Evolutionary conservation across 768 basidiomycete species (phyloP).

Genomic region (Amanita thiersii): DNA sequence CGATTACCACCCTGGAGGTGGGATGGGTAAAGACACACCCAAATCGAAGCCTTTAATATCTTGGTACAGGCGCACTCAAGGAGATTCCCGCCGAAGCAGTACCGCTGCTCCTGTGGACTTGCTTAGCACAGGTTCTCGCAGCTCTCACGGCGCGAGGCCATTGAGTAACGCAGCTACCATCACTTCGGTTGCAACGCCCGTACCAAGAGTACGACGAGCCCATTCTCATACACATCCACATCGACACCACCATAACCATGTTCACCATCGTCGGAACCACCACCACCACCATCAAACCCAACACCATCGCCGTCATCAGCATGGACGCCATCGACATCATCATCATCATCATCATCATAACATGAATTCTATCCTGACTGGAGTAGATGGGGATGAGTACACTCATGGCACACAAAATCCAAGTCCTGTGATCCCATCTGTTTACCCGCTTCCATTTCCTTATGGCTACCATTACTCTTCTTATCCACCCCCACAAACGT

Average conservation of each 20-base stretch:
- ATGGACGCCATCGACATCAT: slow-evolving; percentile 1
- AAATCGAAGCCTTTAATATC: slow-evolving; percentile 22
- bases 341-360: slow-evolving; percentile 9
- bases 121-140: slow-evolving; percentile 21
- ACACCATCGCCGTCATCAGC: slow-evolving; percentile 13
- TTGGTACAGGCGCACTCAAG: slow-evolving; percentile 23
- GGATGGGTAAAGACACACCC: slow-evolving; percentile 9
- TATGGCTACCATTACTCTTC: slow-evolving; percentile 7
- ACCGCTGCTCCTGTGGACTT: slow-evolving; percentile 22
- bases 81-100: slow-evolving; percentile 15
- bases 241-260: slow-evolving; percentile 16
- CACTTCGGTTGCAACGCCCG: slow-evolving; percentile 13
- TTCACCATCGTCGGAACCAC: slow-evolving; percentile 15
- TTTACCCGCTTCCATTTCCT: slow-evolving; percentile 20
- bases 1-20: slow-evolving; percentile 32
- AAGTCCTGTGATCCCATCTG: slow-evolving; percentile 18
- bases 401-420: slow-evolving; percentile 8
- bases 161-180: slow-evolving; percentile 15
- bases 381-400: background rate
- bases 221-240: slow-evolving; percentile 12
- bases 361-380: slow-evolving; percentile 9
- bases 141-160: slow-evolving; percentile 13
- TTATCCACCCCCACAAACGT: slow-evolving; percentile 10
- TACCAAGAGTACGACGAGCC: slow-evolving; percentile 8
- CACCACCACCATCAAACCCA: slow-evolving; percentile 17